A percentile compares a stretch with the other conserved stretches of the same genome.
Evolutionary conservation across 2,329 filamentous ascomycete species (phyloP).

Genomic region (Neocatenulostroma microsporum): DNA sequence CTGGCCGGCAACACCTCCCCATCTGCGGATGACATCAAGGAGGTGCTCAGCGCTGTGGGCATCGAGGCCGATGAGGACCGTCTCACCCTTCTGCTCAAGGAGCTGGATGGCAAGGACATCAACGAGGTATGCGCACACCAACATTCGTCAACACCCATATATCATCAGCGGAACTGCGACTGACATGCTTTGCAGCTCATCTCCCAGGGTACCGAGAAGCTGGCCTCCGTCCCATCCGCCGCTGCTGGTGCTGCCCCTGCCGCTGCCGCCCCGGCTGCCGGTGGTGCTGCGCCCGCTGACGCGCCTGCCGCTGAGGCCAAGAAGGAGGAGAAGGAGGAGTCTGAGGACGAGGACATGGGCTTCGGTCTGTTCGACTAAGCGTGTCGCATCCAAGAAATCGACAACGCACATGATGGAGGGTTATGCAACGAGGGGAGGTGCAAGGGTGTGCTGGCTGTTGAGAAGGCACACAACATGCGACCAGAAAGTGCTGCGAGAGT

Average conservation of each 20-base stretch:
- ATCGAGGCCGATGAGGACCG: slow-evolving; percentile 88
- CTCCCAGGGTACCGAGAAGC: slow-evolving; percentile 79
- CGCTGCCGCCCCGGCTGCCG: slow-evolving; percentile 56
- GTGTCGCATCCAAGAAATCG: slow-evolving; percentile 16
- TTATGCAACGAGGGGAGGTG: not conserved
- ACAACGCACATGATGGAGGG: not conserved
- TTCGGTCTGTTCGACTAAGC: slow-evolving; percentile 61
- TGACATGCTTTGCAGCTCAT: slow-evolving; percentile 63
- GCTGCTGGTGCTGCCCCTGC: slow-evolving; percentile 66
- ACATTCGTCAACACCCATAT: slow-evolving; percentile 9
- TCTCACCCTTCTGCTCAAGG: slow-evolving; percentile 74
- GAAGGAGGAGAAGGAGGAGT: slow-evolving; percentile 74
- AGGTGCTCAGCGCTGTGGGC: slow-evolving; percentile 84
- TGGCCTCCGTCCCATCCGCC: slow-evolving; percentile 93
- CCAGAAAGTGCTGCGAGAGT: too few species aligned
- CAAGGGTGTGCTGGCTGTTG: slow-evolving; percentile 3
- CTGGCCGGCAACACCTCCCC: slow-evolving; percentile 89
- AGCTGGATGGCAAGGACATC: slow-evolving; percentile 88
- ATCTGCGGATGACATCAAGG: slow-evolving; percentile 77
- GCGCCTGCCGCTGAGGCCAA: slow-evolving; percentile 61
- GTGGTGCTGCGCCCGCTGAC: slow-evolving; percentile 60
- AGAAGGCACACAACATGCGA: slow-evolving; percentile 1
- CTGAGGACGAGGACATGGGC: slow-evolving; percentile 70
- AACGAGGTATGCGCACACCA: slow-evolving; percentile 62
- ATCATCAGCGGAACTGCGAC: slow-evolving; percentile 1